These are phyloP conservation scores for Zalerion maritima DNA, from an alignment of 495 filamentous ascomycete genomes.

Conservation along the genomic window DNA sequence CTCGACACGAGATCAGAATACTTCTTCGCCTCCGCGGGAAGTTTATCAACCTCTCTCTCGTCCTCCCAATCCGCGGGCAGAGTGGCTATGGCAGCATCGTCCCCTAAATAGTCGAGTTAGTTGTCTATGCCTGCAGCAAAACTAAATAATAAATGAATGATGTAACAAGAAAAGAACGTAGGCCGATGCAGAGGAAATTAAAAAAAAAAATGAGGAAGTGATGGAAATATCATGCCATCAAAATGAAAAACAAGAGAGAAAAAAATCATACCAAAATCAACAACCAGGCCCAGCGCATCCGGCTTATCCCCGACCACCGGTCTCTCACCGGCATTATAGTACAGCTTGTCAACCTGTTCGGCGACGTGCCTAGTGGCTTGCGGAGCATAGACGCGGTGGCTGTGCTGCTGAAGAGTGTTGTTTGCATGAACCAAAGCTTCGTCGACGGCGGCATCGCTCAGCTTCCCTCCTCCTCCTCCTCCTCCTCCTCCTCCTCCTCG, in stretches of 20 bases:
- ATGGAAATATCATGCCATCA: conserved; percentile 9
- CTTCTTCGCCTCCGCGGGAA: conserved; percentile 22
- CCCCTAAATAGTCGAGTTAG: conserved; percentile 20
- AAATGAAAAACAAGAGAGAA: conserved; percentile 20
- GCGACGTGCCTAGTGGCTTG: conserved; percentile 68
- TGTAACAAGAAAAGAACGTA: too few relatives aligned
- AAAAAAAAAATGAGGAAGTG: conserved; percentile 4
- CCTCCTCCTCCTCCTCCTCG: too few relatives aligned
- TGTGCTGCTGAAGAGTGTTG: conserved; percentile 50
- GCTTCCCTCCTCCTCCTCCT: conserved; percentile 34
- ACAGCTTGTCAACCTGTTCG: conserved; percentile 65
- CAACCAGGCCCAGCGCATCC: conserved; percentile 10
- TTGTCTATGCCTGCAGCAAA: too few relatives aligned
- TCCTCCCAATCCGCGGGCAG: conserved; percentile 29
- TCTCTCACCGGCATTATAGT: conserved; percentile 39
- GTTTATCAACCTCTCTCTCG: conserved; percentile 12
- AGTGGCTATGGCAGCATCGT: conserved; percentile 23
- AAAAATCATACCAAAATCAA: conserved; percentile 29
- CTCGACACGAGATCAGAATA: conserved; percentile 40
- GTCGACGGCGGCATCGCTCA: conserved; percentile 37
- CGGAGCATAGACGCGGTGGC: conserved; percentile 53
- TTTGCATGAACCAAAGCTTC: conserved; percentile 44
- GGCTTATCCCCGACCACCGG: conserved; percentile 7
- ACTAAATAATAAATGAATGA: too few relatives aligned
- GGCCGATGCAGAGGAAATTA: conserved; percentile 3